phyloP scores from a whole-genome alignment of 2,329 filamentous ascomycete species.

The Phialocephala subalpina region DNA sequence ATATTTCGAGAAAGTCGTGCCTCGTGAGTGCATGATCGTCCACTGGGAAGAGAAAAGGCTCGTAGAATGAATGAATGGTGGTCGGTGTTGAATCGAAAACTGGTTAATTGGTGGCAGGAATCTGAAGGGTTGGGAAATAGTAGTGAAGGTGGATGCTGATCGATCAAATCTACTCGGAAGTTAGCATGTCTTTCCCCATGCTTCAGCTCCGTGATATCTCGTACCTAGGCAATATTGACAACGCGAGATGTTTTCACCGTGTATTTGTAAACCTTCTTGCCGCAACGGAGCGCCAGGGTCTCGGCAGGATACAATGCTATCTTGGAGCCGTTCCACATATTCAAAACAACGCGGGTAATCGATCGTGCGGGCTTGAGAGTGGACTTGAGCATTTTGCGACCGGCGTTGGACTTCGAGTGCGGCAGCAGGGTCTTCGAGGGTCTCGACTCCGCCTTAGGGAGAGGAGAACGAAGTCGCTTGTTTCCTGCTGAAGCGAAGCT shows the following conservation, averaged over 20 bases:
- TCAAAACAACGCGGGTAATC: not conserved
- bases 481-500: conserved; percentile 1
- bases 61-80: no score
- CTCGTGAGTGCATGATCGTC: no score
- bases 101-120: no score
- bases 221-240: not conserved
- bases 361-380: not conserved
- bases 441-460: not conserved
- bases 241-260: not conserved
- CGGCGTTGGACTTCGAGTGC: not conserved
- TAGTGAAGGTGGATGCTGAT: not conserved
- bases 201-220: not conserved
- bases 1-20: no score
- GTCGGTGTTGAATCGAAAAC: no score
- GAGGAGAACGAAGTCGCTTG: not conserved
- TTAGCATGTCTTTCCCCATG: not conserved
- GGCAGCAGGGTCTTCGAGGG: not conserved
- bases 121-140: no score
- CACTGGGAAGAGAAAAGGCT: no score
- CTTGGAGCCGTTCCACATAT: conserved; percentile 8
- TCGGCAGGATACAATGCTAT: not conserved
- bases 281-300: not conserved
- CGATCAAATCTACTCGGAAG: not conserved
- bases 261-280: conserved; percentile 1
- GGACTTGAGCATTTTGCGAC: not conserved